Evolutionary conservation across 2,329 filamentous ascomycete species (phyloP).

Genomic region (Trichoderma koningiopsis): DNA sequence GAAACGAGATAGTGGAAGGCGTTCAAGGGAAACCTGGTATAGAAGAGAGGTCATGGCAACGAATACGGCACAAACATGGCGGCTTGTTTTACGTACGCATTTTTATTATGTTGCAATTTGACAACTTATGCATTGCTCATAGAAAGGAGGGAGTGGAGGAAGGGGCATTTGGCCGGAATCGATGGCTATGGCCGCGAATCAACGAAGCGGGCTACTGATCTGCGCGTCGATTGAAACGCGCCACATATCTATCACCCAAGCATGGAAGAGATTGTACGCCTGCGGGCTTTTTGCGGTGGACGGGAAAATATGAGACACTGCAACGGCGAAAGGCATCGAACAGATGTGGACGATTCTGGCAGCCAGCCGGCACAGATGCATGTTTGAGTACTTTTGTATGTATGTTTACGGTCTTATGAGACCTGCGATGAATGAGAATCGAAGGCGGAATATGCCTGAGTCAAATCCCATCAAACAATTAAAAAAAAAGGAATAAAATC

Average conservation of each 20-base stretch:
- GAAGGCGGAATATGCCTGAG: neutral
- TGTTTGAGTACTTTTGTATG: slow-evolving; percentile 17
- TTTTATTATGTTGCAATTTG: slow-evolving; percentile 4
- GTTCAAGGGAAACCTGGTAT: slow-evolving; percentile 27
- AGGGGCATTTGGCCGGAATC: neutral
- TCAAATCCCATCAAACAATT: neutral
- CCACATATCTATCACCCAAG: neutral
- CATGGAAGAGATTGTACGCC: slow-evolving; percentile 13
- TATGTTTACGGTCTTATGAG: slow-evolving; percentile 12
- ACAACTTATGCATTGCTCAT: slow-evolving; percentile 13
- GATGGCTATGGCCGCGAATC: neutral
- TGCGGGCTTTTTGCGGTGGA: slow-evolving; percentile 9
- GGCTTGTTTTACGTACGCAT: slow-evolving; percentile 21
- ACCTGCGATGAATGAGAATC: slow-evolving; percentile 14
- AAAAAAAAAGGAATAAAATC: neutral
- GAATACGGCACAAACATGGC: slow-evolving; percentile 26
- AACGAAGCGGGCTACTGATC: neutral
- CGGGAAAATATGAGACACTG: slow-evolving; percentile 15
- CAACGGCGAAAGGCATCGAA: slow-evolving; percentile 4
- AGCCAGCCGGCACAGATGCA: slow-evolving; percentile 3
- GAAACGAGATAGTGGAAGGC: slow-evolving; percentile 23
- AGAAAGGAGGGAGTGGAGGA: neutral
- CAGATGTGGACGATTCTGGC: slow-evolving; percentile 1
- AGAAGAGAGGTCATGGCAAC: slow-evolving; percentile 29
- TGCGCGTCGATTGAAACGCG: neutral